A percentile compares a stretch with the other conserved stretches of the same genome.
These are phyloP conservation scores for Mentha longifolia DNA, from an alignment of 257 asterid genomes.

Conservation along the genomic window DNA sequence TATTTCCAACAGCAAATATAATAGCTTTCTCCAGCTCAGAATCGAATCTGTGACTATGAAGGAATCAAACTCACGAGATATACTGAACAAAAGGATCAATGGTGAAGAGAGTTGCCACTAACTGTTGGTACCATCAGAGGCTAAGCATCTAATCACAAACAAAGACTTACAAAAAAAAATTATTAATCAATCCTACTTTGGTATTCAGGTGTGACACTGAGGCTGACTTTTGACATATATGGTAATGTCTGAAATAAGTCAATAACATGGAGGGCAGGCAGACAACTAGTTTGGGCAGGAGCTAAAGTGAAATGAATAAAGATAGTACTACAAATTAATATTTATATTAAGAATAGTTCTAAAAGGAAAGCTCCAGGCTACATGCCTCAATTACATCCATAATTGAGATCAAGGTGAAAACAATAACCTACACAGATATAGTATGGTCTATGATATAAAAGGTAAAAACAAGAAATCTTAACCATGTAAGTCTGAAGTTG, in stretches of 20 bases:
- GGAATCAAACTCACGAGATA: constrained; percentile 40
- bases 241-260: not conserved
- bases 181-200: constrained; percentile 3
- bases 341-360: not conserved
- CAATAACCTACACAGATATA: too few species aligned
- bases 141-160: not conserved
- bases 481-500: not conserved
- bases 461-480: not conserved
- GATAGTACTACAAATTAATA: not conserved
- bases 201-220: not conserved
- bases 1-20: constrained; percentile 92
- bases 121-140: constrained; percentile 13
- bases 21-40: constrained; percentile 83
- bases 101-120: constrained; percentile 10
- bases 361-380: constrained; percentile 1
- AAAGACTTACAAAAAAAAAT: not conserved
- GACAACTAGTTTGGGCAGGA: not conserved
- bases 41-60: constrained; percentile 73
- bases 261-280: not conserved
- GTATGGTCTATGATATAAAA: too few species aligned
- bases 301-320: not conserved
- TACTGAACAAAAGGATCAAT: constrained; percentile 23
- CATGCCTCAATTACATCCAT: constrained; percentile 4
- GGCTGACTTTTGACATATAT: constrained; percentile 9
- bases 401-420: not conserved